Evolutionary conservation across 1,139 yeast species (phyloP), one percentile per base, ranked within the genome.

Genomic region (Geotrichum aggregatum): DNA sequence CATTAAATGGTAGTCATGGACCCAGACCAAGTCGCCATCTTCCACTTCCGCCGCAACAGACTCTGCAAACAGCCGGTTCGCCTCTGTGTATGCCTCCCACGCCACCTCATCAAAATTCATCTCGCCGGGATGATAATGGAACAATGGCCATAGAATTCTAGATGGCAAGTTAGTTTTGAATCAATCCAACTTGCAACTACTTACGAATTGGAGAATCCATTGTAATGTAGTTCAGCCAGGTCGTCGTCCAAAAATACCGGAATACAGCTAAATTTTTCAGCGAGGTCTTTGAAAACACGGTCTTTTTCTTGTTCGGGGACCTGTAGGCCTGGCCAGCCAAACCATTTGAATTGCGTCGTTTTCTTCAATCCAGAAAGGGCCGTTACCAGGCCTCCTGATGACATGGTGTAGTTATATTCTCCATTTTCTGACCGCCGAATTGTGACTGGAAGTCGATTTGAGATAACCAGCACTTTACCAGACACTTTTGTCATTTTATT

Each of bases 71-170:
- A 79, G 75, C 56, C 83, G 73, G 67, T 94, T 94, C 16, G 98
- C 98, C 68, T 89, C 95, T 55, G 89, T 87, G 68, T 94, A 94
- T 1, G 98, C 98, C 48, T 92, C 92, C 98, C 98, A 94, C 2
- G 97, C 96, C 58, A 82, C 82, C 68, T 94, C 98, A 68, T 94
- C 98, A 66, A 94, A 94, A 67, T 87, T 89, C 87, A 94, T 94
- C 71, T 94, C 99, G 57, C 98, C 98, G 0, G 99, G 98, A 66
- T 94, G 98, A 70, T 94, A 94, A 69, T 94, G 99, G 73, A 94
- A 94, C 57, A 94, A 72, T 1, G 99, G 99, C 99, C 99, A 94
- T 58, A 94, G 74, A 58, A 94, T 94, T 33, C 82, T 76, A 14
- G 33, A 14, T 8, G 38, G n/a, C 5, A 16, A 8, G 18, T 28